phyloP scores from a whole-genome alignment of 768 basidiomycete genomes.

The Psilocybe cubensis region DNA sequence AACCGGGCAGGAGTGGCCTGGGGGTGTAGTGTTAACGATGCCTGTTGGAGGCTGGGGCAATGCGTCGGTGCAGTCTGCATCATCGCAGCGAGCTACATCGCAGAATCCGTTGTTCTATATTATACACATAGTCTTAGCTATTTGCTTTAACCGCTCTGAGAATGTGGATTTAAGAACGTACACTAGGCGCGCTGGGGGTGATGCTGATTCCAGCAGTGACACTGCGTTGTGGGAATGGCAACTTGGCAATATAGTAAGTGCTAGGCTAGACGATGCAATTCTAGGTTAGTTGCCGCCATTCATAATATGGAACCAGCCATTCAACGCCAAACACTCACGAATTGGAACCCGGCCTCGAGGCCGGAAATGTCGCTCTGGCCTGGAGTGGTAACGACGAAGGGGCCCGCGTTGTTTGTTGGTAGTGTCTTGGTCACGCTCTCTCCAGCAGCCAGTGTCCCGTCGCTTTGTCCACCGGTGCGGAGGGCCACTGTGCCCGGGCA shows the following conservation, averaged over 20 bases:
- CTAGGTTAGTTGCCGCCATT: not conserved
- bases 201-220: not conserved
- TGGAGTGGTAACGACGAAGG: not conserved
- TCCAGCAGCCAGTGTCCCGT: not conserved
- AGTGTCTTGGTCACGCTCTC: not conserved
- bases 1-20: not conserved
- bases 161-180: not conserved
- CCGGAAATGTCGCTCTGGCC: not conserved
- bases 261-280: not conserved
- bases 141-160: not conserved
- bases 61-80: not conserved
- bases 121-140: not conserved
- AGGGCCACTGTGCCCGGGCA: not conserved
- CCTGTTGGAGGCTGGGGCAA: not conserved
- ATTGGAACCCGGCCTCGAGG: not conserved
- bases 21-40: not conserved
- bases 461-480: not conserved
- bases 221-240: not conserved
- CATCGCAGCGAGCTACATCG: not conserved
- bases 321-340: not conserved
- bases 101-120: not conserved
- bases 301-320: not conserved
- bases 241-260: not conserved
- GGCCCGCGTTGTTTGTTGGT: not conserved
- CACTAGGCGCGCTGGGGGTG: not conserved